Evolutionary conservation across 106 monocot species (phyloP).

Genomic region (Chionographis japonica): DNA sequence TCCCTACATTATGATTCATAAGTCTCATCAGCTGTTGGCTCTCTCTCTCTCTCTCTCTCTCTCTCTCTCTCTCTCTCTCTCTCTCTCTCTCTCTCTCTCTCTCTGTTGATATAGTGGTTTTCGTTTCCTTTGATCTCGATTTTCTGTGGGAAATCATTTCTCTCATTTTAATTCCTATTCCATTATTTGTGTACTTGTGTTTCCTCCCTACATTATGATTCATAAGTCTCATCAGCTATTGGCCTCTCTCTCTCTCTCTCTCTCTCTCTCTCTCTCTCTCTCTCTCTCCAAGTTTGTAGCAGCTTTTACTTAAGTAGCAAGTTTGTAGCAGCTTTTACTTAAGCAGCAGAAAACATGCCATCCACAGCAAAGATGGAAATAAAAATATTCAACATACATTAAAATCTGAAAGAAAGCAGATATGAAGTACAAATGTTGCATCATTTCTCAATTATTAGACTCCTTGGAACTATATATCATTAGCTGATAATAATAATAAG

Average conservation of each 20-base stretch:
- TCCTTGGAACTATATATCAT: not conserved
- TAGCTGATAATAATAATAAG: slow-evolving; percentile 2
- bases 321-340: slow-evolving; percentile 42
- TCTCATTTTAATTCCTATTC: too few species aligned
- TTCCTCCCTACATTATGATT: not conserved
- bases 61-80: not conserved
- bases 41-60: slow-evolving; percentile 18
- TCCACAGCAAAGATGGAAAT: slow-evolving; percentile 27
- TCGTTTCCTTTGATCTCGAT: too few species aligned
- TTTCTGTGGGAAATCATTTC: too few species aligned
- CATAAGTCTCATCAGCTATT: slow-evolving; percentile 2
- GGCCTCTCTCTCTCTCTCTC: slow-evolving; percentile 15
- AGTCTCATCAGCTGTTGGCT: slow-evolving; percentile 5
- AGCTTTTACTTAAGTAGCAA: slow-evolving; percentile 40
- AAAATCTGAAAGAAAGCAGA: slow-evolving; percentile 5
- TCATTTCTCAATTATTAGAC: slow-evolving; percentile 57
- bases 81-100: too few species aligned
- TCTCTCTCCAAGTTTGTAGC: slow-evolving; percentile 19
- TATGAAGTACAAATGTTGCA: slow-evolving; percentile 43
- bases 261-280: slow-evolving; percentile 2
- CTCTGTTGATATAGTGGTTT: too few species aligned
- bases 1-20: slow-evolving; percentile 1
- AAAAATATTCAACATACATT: slow-evolving; percentile 12
- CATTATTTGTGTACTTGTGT: too few species aligned
- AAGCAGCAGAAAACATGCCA: slow-evolving; percentile 40